Conservation (phyloP, 345 rosid genomes). For the Hirschfeldia incana region DNA sequence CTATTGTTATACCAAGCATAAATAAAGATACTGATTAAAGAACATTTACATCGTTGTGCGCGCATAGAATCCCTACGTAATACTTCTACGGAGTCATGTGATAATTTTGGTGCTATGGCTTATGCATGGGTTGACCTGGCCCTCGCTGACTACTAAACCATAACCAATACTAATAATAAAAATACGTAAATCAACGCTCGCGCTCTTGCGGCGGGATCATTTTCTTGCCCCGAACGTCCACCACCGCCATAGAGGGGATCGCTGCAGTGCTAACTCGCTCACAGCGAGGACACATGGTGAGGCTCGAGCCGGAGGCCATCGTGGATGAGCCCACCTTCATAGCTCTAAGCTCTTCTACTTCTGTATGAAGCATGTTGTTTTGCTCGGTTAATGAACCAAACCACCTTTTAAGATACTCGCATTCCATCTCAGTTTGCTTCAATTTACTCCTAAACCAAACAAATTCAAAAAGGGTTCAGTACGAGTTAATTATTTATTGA, state of each 20-base stretch:
- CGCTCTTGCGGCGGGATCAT: constrained; percentile 13
- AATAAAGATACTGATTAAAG: not conserved
- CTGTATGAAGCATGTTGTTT: constrained; percentile 82
- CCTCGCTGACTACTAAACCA: not conserved
- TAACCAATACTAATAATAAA: constrained; percentile 7
- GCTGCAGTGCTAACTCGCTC: constrained; percentile 71
- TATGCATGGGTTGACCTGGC: constrained; percentile 8
- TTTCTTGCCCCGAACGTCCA: constrained; percentile 15
- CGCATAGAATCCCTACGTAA: constrained; percentile 2
- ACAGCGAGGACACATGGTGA: constrained; percentile 90
- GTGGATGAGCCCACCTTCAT: constrained; percentile 74
- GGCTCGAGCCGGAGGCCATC: constrained; percentile 62
- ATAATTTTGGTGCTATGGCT: not conserved
- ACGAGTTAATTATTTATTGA: not conserved
- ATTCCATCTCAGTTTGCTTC: constrained; percentile 96
- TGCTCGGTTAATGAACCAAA: constrained; percentile 88
- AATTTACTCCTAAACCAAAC: constrained; percentile 69
- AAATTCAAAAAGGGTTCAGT: not conserved
- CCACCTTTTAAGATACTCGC: constrained; percentile 90
- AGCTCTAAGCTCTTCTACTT: constrained; percentile 90
- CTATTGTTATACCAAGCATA: not conserved
- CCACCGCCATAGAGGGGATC: constrained; percentile 21
- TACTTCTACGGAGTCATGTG: constrained; percentile 25
- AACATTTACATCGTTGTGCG: constrained; percentile 23
- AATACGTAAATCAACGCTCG: constrained; percentile 6